These are phyloP conservation scores for Paramecium sonneborni DNA, from an alignment of 73 alveolate species.

Conservation along the genomic window DNA sequence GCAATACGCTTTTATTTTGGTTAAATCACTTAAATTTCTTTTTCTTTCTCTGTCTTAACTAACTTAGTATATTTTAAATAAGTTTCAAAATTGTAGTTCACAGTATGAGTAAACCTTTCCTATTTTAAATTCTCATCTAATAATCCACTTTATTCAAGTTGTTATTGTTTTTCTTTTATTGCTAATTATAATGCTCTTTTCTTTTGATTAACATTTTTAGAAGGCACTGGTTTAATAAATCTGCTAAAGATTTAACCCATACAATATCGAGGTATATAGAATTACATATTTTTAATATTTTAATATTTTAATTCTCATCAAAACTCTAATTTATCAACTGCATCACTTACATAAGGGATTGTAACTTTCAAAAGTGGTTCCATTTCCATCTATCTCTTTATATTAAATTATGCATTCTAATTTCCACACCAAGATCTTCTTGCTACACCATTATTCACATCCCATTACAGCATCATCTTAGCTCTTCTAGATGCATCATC, in stretches of 20 bases:
- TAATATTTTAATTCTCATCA: not conserved
- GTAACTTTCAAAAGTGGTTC: conserved; percentile 33
- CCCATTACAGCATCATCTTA: conserved; percentile 72
- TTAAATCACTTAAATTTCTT: not conserved
- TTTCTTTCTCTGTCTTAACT: not conserved
- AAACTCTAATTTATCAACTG: conserved; percentile 1
- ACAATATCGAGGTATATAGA: not conserved
- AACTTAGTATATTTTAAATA: conserved; percentile 31
- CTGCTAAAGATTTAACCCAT: not conserved
- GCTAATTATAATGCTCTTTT: not conserved
- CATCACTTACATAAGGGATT: conserved; percentile 24
- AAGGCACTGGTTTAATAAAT: not conserved
- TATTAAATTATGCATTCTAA: conserved; percentile 60
- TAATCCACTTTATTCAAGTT: not conserved
- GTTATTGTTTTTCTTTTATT: not conserved
- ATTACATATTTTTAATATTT: conserved; percentile 1
- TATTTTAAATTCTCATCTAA: conserved; percentile 23
- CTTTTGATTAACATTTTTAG: not conserved
- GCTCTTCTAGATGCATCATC: conserved; percentile 75
- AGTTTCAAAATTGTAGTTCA: conserved; percentile 37
- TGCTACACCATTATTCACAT: conserved; percentile 74
- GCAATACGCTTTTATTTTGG: not conserved
- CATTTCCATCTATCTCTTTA: conserved; percentile 59
- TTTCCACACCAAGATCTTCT: conserved; percentile 78
- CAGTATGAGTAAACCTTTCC: not conserved